A percentile compares a stretch with the other conserved stretches of the same genome.
Conservation (phyloP, 768 basidiomycete species). For the Lactifluus pinguis region DNA sequence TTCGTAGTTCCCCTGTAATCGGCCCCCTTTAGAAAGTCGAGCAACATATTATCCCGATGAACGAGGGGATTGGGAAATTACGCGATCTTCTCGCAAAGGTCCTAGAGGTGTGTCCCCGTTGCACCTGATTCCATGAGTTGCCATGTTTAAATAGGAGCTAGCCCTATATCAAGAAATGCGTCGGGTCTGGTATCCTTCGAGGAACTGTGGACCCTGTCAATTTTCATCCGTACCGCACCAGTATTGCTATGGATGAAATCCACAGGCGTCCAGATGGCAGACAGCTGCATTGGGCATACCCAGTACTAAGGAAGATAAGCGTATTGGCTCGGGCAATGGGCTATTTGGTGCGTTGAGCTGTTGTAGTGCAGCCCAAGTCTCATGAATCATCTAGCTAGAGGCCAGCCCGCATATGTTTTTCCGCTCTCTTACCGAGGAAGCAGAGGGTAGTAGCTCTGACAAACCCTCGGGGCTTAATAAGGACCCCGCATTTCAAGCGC, state of each 20-base stretch:
- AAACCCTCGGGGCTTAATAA: slow-evolving; percentile 33
- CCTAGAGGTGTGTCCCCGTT: slow-evolving; percentile 53
- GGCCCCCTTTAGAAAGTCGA: slow-evolving; percentile 46
- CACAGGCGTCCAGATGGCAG: slow-evolving; percentile 18
- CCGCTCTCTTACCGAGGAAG: slow-evolving; percentile 45
- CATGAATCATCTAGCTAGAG: slow-evolving; percentile 49
- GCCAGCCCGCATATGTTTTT: slow-evolving; percentile 76
- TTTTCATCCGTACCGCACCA: slow-evolving; percentile 59
- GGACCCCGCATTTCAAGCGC: slow-evolving; percentile 51
- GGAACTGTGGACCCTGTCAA: slow-evolving; percentile 44
- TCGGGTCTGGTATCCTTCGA: slow-evolving; percentile 34
- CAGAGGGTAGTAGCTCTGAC: slow-evolving; percentile 34
- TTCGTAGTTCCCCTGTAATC: background rate
- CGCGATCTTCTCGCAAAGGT: slow-evolving; percentile 57
- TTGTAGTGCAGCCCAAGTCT: slow-evolving; percentile 4
- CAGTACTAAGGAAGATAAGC: slow-evolving; percentile 42
- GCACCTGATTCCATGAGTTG: background rate
- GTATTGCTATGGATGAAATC: slow-evolving; percentile 34
- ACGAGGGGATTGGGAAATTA: slow-evolving; percentile 52
- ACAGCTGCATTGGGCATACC: slow-evolving; percentile 41
- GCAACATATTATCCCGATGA: slow-evolving; percentile 71
- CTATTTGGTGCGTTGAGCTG: slow-evolving; percentile 56
- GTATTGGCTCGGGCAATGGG: slow-evolving; percentile 75
- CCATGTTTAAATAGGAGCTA: background rate
- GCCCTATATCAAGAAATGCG: background rate